Base-by-base conservation (phyloP, 2,329 filamentous ascomycete species). In the Verticillium dahliae region DNA sequence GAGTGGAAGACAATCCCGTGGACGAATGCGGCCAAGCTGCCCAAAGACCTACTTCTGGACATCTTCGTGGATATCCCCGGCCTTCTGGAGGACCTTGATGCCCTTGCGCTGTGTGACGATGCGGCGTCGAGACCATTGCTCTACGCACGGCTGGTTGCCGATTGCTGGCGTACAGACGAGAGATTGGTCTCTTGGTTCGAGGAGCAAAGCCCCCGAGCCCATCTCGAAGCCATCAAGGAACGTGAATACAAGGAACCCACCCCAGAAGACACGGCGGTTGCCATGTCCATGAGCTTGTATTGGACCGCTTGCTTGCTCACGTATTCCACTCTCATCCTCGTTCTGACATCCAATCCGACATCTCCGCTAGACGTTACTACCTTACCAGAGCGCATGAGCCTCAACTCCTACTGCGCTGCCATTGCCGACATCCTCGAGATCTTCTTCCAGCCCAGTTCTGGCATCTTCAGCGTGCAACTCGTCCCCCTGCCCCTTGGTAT, bases 1-100 rank as follows among this genome's bases (percentile, higher is more conserved):
- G 69, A 69, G 41, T 75, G 73, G 73, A 70, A 71, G 41, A 72
- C 65, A 6, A 59, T 72, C 18, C 73, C 73, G 0, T 75, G 72
- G 72, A 62, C 66, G 35, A 58, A 62, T 5, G 64, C 65, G 2
- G 68, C 71, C 0, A 74, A 72, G 38, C 65, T 70, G 6, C 59
- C 66, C 13, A 70, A 69, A 27, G 73, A 75, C 55, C 65, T 69
- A 27, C 59, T 75, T 11, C 63, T 69, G 7, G 73, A 74, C 41
- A 63, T 74, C 4, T 61, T 75, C 9, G 69, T 69, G 6, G 71
- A 74, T 11, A 63, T 71, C 0, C 69, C 69, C 1, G 66, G 63
- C 7, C 62, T 72, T 6, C 62, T 73, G 1, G 67, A 71, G 57
- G 65, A 68, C 35, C 56, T 70, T 1, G 72, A 75, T 54, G 34